Evolutionary conservation across 129 eudicot genomes (phyloP).

Genomic region (Gnaphalium uliginosum): DNA sequence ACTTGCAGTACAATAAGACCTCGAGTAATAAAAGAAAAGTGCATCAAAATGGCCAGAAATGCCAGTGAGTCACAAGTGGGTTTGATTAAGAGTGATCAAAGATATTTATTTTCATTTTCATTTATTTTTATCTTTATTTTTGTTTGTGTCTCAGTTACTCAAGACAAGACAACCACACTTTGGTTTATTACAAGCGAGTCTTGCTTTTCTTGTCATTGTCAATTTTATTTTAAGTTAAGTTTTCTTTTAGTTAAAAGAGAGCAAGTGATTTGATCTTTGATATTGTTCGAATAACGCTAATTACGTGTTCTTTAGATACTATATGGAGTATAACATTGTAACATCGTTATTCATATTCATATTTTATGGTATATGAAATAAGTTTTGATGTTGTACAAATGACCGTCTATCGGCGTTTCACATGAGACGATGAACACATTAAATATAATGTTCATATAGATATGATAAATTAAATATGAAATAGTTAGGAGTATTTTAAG

Average conservation of each 20-base stretch:
- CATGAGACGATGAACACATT: neutral
- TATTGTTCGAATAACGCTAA: neutral
- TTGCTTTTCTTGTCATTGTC: neutral
- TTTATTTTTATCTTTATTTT: neutral
- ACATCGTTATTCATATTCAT: neutral
- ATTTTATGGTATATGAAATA: neutral
- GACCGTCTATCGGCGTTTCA: neutral
- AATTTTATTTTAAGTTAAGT: neutral
- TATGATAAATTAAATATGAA: neutral
- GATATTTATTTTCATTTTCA: conserved; percentile 1
- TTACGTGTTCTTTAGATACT: neutral
- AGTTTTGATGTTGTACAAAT: neutral
- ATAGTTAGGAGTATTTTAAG: neutral
- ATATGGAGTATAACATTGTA: neutral
- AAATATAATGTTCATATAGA: neutral
- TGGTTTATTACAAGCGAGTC: conserved; percentile 15
- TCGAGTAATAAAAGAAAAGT: conserved; percentile 26
- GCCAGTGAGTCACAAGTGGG: conserved; percentile 26
- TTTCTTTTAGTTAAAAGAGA: neutral
- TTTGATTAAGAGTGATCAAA: conserved; percentile 31
- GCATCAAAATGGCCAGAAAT: conserved; percentile 29
- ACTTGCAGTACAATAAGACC: conserved; percentile 3
- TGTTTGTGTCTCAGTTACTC: conserved; percentile 18
- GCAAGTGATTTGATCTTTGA: neutral
- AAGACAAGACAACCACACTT: conserved; percentile 22